Percentiles rank a stretch among this genome's conserved stretches.
Conservation (phyloP, 495 filamentous ascomycete species). For the Neurospora sp. region DNA sequence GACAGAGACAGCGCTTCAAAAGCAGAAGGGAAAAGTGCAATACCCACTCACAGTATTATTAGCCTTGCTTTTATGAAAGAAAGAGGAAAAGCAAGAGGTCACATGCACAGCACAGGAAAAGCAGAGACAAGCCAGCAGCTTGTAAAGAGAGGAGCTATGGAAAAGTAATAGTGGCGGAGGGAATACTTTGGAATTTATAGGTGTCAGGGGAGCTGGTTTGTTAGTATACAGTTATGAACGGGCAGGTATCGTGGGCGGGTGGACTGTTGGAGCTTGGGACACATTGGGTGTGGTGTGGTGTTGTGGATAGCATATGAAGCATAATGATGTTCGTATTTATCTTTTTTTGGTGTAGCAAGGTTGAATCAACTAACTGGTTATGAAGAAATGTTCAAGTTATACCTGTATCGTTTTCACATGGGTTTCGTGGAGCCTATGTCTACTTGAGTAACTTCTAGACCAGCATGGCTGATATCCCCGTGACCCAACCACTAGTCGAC, state of each 20-base stretch:
- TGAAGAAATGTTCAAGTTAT: not conserved
- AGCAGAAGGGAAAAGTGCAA: not conserved
- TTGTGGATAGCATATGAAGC: not conserved
- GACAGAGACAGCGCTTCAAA: not conserved
- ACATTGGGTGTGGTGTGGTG: not conserved
- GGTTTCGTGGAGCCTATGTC: not conserved
- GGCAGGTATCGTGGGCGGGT: not conserved
- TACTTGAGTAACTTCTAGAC: not conserved
- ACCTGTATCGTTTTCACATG: not conserved
- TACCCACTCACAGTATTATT: not conserved
- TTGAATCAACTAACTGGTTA: not conserved
- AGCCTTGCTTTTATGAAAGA: not conserved
- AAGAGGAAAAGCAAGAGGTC: not conserved
- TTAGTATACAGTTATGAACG: not conserved
- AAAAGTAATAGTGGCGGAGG: not conserved
- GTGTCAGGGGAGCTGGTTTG: not conserved
- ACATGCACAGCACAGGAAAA: not conserved
- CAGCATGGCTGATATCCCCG: too few species aligned
- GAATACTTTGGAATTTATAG: not conserved
- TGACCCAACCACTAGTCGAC: not conserved
- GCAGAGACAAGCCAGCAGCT: not conserved
- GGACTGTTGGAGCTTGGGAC: not conserved
- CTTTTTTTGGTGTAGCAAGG: not conserved
- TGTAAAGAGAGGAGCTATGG: not conserved
- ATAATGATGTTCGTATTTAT: not conserved